Base-by-base conservation (phyloP, 2,329 filamentous ascomycete species). In the Phialophora verrucosa region DNA sequence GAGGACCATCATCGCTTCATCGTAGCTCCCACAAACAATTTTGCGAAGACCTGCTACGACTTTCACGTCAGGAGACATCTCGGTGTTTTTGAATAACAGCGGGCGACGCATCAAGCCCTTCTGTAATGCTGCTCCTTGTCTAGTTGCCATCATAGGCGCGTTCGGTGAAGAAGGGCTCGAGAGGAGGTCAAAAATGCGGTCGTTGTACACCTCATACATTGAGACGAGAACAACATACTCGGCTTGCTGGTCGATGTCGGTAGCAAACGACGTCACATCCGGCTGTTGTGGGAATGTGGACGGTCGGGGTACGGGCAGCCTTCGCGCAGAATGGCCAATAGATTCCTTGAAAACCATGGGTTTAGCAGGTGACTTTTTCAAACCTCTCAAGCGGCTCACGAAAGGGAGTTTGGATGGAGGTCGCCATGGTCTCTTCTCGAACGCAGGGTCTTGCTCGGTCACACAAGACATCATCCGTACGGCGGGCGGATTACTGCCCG, bases 141-240 rank as follows among this genome's bases (percentile, higher is more conserved):
- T 76, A 11, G 77, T 79, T 69, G 77, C 73, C 11, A 75, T 75
- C n/a, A 75, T 75, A 27, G 76, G 76, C 51, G 76, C 77, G 4
- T 77, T 76, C 8, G 87, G 74, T 27, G 69, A 59, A n/a, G 77
- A 74, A 1, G 80, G 74, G 20, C 84, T 83, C 0, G 90, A 91
- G 0, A 99, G 83, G 0, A 99, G 87, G 74, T 99, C 95, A 76
- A 96, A 98, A 71, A 99, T 98, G 42, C 93, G 89, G 79, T 99
- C 94, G 75, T 99, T 99, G 82, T 99, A 97, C 1, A 99, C 94
- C 78, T 99, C 95, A 78, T 98, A 98, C 93, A 99, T 99, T 62
- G 93, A 97, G 25, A 99, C 85, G 11, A 99, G 82, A 62, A 99
- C 88, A 4, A 91, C 90, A 73, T 97, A 97, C 72, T 97, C 92